phyloP scores from a whole-genome alignment of 306 rosid species.

The Gleditsia sinensis region DNA sequence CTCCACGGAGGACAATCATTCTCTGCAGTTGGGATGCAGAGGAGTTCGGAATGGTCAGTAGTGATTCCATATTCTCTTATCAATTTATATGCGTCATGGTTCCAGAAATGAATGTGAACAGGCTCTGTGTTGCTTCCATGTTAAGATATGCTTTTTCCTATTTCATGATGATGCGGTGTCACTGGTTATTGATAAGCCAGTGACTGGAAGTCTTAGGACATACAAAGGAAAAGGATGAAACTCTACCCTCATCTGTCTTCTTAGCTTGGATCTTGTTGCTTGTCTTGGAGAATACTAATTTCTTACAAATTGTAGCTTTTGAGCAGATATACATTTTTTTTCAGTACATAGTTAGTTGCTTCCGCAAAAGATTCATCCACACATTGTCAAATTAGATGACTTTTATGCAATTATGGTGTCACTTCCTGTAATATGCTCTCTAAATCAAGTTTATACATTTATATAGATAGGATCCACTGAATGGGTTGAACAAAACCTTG shows the following conservation, averaged over 20 bases:
- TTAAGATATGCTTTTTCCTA: background rate
- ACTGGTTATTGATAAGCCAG: background rate
- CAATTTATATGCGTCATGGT: background rate
- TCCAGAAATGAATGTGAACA: background rate
- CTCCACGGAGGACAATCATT: constrained; percentile 60
- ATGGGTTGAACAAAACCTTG: constrained; percentile 82
- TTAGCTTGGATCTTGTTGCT: background rate
- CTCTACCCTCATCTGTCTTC: background rate
- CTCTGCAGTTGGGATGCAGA: constrained; percentile 47
- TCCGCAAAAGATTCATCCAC: background rate
- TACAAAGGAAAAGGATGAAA: background rate
- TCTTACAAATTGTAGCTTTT: background rate
- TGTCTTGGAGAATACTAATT: background rate
- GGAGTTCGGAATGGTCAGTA: constrained; percentile 43
- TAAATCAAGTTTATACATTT: constrained; percentile 27
- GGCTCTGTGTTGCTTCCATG: background rate
- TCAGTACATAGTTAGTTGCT: background rate
- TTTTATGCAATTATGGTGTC: constrained; percentile 16
- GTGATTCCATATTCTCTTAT: background rate
- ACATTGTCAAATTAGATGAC: constrained; percentile 1
- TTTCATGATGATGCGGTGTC: background rate
- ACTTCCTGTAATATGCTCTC: constrained; percentile 3
- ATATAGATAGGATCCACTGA: constrained; percentile 74
- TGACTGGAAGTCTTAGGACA: background rate
- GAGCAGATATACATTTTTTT: background rate